Evolutionary conservation across 495 filamentous ascomycete genomes (phyloP).

Genomic region (Stereocaulon alpinum): DNA sequence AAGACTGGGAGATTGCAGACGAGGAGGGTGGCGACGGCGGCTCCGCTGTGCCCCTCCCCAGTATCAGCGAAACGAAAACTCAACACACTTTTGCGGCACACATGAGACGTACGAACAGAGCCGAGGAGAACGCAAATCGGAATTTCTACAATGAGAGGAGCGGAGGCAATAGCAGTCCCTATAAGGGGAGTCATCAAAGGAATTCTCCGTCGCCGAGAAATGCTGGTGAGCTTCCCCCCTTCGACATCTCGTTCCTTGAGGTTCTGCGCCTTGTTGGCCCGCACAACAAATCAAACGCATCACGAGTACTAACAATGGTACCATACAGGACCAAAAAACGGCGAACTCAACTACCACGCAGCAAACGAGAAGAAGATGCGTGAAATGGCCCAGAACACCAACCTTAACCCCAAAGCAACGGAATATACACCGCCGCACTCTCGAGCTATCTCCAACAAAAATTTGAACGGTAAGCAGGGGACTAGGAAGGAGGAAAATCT

Average conservation of each 20-base stretch:
- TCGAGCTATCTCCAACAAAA: not conserved
- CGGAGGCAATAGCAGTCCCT: not conserved
- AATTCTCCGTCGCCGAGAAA: not conserved
- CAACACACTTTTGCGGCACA: conserved; percentile 2
- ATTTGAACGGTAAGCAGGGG: not conserved
- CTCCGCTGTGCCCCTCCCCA: conserved; percentile 7
- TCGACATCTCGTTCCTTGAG: too few species aligned
- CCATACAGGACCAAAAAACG: not conserved
- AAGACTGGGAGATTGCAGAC: conserved; percentile 25
- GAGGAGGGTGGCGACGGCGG: conserved; percentile 24
- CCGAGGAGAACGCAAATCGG: conserved; percentile 8
- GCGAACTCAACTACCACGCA: conserved; percentile 8
- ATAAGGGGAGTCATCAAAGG: not conserved
- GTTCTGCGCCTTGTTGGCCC: too few species aligned
- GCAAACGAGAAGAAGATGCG: conserved; percentile 8
- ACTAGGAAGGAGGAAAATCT: not conserved
- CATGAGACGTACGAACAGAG: conserved; percentile 11
- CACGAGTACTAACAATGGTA: too few species aligned
- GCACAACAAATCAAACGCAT: too few species aligned
- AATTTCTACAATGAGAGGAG: not conserved
- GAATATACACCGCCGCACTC: not conserved
- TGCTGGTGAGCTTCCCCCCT: too few species aligned
- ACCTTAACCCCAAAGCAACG: not conserved
- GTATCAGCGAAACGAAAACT: not conserved
- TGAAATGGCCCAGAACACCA: not conserved